Evolutionary conservation across 805 yeast genomes (phyloP), one percentile per base, ranked within the genome.

Genomic region (Lachancea fermentati): DNA sequence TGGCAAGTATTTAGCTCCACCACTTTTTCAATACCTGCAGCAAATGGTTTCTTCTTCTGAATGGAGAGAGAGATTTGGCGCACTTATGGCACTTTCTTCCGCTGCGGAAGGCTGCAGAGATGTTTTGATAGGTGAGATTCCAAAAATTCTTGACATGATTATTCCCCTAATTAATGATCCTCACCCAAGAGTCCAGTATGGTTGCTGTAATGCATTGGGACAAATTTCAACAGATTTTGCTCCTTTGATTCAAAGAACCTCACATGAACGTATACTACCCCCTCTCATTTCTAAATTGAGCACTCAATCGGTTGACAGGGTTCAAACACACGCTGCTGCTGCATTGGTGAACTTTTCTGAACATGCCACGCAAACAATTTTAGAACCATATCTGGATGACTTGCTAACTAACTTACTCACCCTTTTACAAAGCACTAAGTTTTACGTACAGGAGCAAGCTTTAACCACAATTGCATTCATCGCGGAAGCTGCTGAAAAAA

Each of bases 81-180:
- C 97, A 2, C 67, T 93, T 41, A 93, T 93, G 97, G 97, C 97
- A 0, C 68, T 93, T 19, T 88, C 97, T 0, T 81, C 96, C 4
- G 96, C 95, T 16, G 97, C 97, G 30, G 98, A 93, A 68, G 98
- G 98, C 37, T 91, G 97, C 65, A 74, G 86, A 36, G 97, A 89
- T 50, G 87, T 84, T 11, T 72, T 93, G 64, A 82, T 85, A 35
- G 68, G 76, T 24, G 96, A 88, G 58, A 83, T 87, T 36, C 85
- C 88, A 44, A 78, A 76, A 54, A 78, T 93, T 34, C 67, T 93
- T 49, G 94, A 85, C 52, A 72, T 91, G 78, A 80, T 93, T 25
- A 60, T 87, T 51, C 97, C 97, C 3, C 69, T 83, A n/a, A 69
- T 93, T 46, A 71, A 78, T 37, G 97, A 93, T 63, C 76, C 76